Percentiles rank a stretch among this genome's conserved stretches.
These are phyloP conservation scores for Orbilia javanica DNA, from an alignment of 2,329 filamentous ascomycete genomes.

Conservation along the genomic window DNA sequence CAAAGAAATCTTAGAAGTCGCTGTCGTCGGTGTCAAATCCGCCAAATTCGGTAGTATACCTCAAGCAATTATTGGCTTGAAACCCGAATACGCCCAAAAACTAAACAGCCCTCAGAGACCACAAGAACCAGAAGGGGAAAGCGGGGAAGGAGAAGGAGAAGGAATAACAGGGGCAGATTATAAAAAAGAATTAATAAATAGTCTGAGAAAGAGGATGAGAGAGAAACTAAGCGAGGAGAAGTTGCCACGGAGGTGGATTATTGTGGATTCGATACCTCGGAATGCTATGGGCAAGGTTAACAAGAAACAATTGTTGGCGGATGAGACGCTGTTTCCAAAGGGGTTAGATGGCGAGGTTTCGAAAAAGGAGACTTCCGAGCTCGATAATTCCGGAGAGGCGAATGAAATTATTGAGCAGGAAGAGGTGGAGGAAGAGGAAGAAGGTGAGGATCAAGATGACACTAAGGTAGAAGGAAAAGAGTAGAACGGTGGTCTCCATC, in stretches of 20 bases:
- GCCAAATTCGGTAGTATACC: slow-evolving; percentile 29
- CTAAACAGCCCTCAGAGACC: not conserved
- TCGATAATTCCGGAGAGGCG: not conserved
- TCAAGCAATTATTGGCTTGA: slow-evolving; percentile 67
- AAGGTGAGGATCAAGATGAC: no score
- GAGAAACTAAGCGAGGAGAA: slow-evolving; percentile 88
- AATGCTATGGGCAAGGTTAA: slow-evolving; percentile 93
- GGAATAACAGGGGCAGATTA: slow-evolving; percentile 60
- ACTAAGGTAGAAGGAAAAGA: not conserved
- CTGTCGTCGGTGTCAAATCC: slow-evolving; percentile 76
- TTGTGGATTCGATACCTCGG: slow-evolving; percentile 83
- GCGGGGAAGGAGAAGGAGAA: not conserved
- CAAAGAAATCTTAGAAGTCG: slow-evolving; percentile 77
- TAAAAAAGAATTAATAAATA: slow-evolving; percentile 5
- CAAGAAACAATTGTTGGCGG: slow-evolving; percentile 31
- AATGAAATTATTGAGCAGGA: not conserved
- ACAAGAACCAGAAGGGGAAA: no score
- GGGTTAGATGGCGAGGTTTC: not conserved
- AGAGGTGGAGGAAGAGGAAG: not conserved
- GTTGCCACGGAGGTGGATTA: slow-evolving; percentile 87
- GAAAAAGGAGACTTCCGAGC: not conserved
- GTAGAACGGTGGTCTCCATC: not conserved
- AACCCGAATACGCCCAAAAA: slow-evolving; percentile 84
- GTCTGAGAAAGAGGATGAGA: slow-evolving; percentile 63
- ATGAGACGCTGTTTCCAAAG: slow-evolving; percentile 3